Evolutionary conservation across 306 rosid genomes (phyloP), one percentile per base, ranked within the genome.

Genomic region (Delonix regia): DNA sequence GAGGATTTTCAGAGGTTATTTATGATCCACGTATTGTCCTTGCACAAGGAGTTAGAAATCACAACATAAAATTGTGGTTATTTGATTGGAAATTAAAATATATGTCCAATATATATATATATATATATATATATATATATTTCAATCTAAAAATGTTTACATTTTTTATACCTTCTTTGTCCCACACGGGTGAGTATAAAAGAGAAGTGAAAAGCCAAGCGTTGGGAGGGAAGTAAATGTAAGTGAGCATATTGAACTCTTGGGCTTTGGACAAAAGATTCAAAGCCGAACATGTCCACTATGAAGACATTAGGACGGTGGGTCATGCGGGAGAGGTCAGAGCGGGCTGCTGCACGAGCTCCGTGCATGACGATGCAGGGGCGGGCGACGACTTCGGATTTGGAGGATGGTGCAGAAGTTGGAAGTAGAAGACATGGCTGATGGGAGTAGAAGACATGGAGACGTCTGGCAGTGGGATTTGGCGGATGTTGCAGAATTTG

Each of bases 221-320:
- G 28, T 39, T 61, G 2, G 63, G 9, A 15, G 86, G 63, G 10
- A 74, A 1, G 39, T 8, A 78, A 16, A 85, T 64, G 44, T 69
- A 76, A 44, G 63, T 80, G 9, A 68, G 77, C 78, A 86, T 74
- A 8, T 41, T 82, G 21, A 86, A 41, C 36, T 83, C 90, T 1
- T 78, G 59, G 7, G 77, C 85, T 4, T 83, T 51, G 12, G 64
- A 36, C 36, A 86, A 28, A 28, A 38, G 82, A n/a, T 7, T 81
- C 84, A 6, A 82, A 67, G 6, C 90, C 77, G 16, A 83, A 87
- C 7, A 71, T 25, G 77, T 87, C 90, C 1, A 81, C 87, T 56
- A 84, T 51, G 30, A 87, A 74, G 12, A 76, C 33, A 0, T 76
- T 24, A 6, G 84, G 87, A 0, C 18, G 71, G 9, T 4, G 47